phyloP scores from a whole-genome alignment of 208 protist genomes.

The Crithidia bombi region DNA sequence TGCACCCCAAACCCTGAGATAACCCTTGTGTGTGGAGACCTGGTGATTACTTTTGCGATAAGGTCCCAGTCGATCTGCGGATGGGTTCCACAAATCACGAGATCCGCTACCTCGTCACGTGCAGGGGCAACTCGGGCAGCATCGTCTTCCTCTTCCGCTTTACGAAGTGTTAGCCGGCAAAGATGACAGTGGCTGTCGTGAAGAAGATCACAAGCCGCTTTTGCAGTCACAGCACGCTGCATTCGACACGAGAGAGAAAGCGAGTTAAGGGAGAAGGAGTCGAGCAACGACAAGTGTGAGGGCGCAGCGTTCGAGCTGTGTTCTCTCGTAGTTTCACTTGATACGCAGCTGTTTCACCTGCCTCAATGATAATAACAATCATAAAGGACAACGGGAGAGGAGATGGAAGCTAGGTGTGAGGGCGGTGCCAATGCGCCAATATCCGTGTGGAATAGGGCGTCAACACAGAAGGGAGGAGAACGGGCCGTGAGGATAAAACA shows the following conservation, averaged over 20 bases:
- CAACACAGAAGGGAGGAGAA: no score
- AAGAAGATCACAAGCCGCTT: constrained; percentile 1
- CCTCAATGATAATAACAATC: no score
- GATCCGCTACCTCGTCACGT: background rate
- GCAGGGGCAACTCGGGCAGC: background rate
- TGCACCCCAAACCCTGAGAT: constrained; percentile 78
- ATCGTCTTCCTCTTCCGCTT: background rate
- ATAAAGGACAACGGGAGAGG: no score
- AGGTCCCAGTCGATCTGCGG: constrained; percentile 73
- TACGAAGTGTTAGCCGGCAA: background rate
- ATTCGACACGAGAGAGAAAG: background rate
- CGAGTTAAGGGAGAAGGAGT: background rate
- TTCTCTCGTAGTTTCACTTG: background rate
- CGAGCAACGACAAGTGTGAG: no score
- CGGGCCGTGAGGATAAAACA: no score
- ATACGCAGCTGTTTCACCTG: no score
- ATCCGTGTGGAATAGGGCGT: no score
- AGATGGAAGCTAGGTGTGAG: no score
- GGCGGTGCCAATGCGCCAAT: no score
- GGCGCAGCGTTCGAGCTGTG: background rate
- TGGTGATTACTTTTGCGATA: background rate
- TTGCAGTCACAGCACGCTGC: background rate
- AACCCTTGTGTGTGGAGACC: background rate
- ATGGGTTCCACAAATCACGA: constrained; percentile 81
- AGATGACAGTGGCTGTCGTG: constrained; percentile 35